phyloP scores from a whole-genome alignment of 208 protist species.

The Acanthamoeba lenticulata region DNA sequence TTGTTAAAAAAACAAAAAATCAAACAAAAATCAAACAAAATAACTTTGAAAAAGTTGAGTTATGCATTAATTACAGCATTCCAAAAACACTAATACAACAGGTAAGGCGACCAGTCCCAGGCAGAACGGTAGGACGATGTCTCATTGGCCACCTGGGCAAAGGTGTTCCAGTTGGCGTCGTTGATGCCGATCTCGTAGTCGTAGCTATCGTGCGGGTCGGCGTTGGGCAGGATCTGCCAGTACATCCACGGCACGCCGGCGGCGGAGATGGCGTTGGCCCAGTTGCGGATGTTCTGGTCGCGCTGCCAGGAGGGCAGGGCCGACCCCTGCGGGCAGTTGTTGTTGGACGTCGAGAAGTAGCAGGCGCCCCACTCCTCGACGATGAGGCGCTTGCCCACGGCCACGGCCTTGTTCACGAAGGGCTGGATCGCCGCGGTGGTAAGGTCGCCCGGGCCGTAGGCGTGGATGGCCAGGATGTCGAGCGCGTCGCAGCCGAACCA shows the following conservation, averaged over 20 bases:
- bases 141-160: background rate
- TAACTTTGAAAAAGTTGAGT: too few species aligned
- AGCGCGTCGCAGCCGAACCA: background rate
- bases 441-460: background rate
- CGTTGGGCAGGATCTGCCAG: constrained; percentile 13
- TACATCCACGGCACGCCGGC: background rate
- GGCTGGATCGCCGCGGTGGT: background rate
- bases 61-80: too few species aligned
- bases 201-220: background rate
- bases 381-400: background rate
- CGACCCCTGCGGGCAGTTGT: background rate
- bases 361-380: background rate
- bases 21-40: too few species aligned
- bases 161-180: background rate
- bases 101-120: background rate
- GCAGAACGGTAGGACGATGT: background rate
- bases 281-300: constrained; percentile 9
- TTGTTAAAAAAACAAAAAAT: too few species aligned
- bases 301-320: background rate
- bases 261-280: background rate
- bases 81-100: background rate
- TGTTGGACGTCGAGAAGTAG: background rate
- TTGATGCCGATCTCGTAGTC: constrained; percentile 24
- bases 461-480: constrained; percentile 3
- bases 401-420: background rate